phyloP scores from a whole-genome alignment of 805 yeast species.

The Helenozyma baotianmanensis region DNA sequence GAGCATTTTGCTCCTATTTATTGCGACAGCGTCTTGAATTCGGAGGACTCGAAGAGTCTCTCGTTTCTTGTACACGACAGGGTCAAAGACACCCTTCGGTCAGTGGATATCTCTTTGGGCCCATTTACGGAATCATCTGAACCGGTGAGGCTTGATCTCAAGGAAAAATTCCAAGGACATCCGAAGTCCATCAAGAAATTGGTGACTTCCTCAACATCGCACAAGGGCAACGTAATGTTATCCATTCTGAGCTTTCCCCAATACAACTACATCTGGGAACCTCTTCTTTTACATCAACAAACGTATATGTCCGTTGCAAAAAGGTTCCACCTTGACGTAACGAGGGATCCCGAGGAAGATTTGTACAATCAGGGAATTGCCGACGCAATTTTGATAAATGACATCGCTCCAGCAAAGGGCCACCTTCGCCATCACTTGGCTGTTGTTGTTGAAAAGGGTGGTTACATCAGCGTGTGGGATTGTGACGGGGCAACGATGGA shows the following conservation, averaged over 20 bases:
- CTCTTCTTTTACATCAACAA: slow-evolving; percentile 15
- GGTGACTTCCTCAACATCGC: slow-evolving; percentile 49
- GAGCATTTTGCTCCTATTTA: too few species aligned
- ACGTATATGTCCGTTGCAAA: slow-evolving; percentile 28
- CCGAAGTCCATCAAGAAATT: slow-evolving; percentile 70
- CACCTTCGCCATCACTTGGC: slow-evolving; percentile 28
- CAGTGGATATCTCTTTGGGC: slow-evolving; percentile 14
- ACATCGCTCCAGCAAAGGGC: slow-evolving; percentile 15
- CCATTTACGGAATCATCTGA: slow-evolving; percentile 5
- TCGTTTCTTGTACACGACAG: slow-evolving; percentile 34
- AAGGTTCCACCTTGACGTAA: slow-evolving; percentile 26
- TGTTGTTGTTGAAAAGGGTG: slow-evolving; percentile 26
- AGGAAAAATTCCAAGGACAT: slow-evolving; percentile 75
- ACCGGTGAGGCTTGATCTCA: slow-evolving; percentile 12
- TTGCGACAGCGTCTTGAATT: too few species aligned
- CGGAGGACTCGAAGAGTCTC: slow-evolving; percentile 1
- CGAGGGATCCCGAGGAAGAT: slow-evolving; percentile 4
- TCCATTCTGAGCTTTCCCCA: slow-evolving; percentile 36
- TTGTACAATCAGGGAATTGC: slow-evolving; percentile 20
- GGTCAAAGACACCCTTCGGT: slow-evolving; percentile 30
- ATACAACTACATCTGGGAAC: slow-evolving; percentile 41
- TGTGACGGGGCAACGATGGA: slow-evolving; percentile 37
- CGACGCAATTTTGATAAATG: slow-evolving; percentile 32
- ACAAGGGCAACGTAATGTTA: slow-evolving; percentile 24
- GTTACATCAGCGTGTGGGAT: slow-evolving; percentile 56